phyloP scores from a whole-genome alignment of 768 basidiomycete genomes.

The Russula sp. region DNA sequence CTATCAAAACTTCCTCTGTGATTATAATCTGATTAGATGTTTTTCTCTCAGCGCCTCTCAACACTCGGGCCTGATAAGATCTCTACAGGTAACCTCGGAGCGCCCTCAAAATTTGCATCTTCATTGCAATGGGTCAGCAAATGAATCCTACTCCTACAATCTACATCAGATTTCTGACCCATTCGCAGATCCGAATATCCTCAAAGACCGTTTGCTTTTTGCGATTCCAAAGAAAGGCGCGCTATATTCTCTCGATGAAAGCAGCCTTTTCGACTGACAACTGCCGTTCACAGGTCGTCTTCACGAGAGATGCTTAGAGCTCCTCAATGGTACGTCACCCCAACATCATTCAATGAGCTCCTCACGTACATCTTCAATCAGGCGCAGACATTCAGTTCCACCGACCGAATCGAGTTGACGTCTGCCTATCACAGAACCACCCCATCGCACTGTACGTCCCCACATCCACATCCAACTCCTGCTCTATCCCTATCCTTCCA shows the following conservation, averaged over 20 bases:
- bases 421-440: constrained; percentile 91
- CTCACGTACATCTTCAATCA: constrained; percentile 32
- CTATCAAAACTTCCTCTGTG: no score
- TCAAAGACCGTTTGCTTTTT: constrained; percentile 85
- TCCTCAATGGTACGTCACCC: constrained; percentile 64
- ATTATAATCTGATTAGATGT: neutral
- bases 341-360: neutral
- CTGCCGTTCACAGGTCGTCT: constrained; percentile 59
- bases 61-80: neutral
- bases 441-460: constrained; percentile 80
- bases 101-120: constrained; percentile 1
- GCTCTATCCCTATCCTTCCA: neutral
- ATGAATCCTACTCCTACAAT: neutral
- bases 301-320: constrained; percentile 83
- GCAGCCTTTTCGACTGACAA: neutral
- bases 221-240: constrained; percentile 97
- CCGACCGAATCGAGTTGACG: constrained; percentile 82
- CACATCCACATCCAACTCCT: neutral
- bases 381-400: constrained; percentile 97
- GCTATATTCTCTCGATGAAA: neutral
- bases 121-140: constrained; percentile 17
- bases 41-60: neutral
- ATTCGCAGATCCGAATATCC: constrained; percentile 61
- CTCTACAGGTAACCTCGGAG: no score
- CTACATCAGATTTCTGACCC: neutral